phyloP scores from a whole-genome alignment of 1,139 yeast genomes.

The Taphrina pruni region DNA sequence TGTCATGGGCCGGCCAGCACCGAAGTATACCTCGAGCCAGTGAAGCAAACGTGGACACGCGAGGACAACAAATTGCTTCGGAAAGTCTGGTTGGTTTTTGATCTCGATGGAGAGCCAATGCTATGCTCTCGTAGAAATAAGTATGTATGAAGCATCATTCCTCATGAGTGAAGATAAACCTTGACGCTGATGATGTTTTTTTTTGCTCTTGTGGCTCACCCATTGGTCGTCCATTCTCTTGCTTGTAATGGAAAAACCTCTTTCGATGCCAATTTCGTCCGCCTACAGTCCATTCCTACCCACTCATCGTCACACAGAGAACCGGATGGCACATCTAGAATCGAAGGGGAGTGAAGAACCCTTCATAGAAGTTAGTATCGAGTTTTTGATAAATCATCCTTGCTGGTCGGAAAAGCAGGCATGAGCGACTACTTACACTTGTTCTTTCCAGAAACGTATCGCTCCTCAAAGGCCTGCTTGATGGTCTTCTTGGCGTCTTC shows the following conservation, averaged over 20 bases:
- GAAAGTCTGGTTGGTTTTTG: constrained; percentile 1
- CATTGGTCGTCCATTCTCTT: neutral
- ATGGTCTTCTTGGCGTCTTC: constrained; percentile 99
- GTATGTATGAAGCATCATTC: constrained; percentile 7
- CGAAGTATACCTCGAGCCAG: neutral
- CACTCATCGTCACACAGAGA: neutral
- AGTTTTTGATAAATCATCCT: too few relatives aligned
- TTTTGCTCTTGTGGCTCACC: neutral
- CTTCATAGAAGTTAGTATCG: neutral
- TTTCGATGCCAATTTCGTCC: neutral
- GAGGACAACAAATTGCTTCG: neutral
- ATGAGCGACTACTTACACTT: constrained; percentile 24
- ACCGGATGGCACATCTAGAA: constrained; percentile 22
- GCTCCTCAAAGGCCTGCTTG: constrained; percentile 99
- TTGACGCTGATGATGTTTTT: neutral
- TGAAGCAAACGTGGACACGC: too few relatives aligned
- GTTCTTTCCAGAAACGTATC: constrained; percentile 58
- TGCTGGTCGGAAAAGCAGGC: neutral
- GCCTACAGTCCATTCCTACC: neutral
- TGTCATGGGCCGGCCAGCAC: neutral
- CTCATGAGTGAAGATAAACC: neutral
- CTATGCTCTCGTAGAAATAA: constrained; percentile 22
- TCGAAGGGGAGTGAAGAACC: constrained; percentile 43
- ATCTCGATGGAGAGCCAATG: constrained; percentile 26
- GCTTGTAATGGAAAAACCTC: neutral